Evolutionary conservation across 2,329 filamentous ascomycete genomes (phyloP), one percentile per base, ranked within the genome.

Genomic region (Neobulgaria alba): DNA sequence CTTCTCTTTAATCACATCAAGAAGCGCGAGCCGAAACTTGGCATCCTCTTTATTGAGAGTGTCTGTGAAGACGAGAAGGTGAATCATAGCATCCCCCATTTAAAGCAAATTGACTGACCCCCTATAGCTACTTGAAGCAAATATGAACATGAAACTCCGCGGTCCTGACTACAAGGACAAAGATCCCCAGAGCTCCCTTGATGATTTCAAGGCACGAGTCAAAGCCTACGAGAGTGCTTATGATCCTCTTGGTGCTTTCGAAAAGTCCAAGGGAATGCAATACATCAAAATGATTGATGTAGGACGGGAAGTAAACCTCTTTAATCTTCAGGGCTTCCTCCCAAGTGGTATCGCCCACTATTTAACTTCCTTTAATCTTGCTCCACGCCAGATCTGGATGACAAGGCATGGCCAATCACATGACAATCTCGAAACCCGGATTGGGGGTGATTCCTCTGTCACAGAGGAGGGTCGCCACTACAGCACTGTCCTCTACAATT

Each of bases 281-380:
- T 98, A 94, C 59, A 93, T 98, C 33, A 51, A 86, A 69, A 95
- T 96, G 84, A 86, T 96, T 50, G 92, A 98, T 61, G 92, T 98
- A 2, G 92, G 92, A 31, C 79, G 90, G 46, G 98, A 98, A 63
- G 75, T 96, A 46, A 79, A 96, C 32, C 85, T 90, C 34, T 85
- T 94, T 60, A 85, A 92, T 47, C 79, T 95, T 46, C 83, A 83
- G 51, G 92, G 92, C 4, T 98, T 98, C 62, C 71, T 98, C 36
- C 88, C 88, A 42, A 85, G 85, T 29, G 86, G 92, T 48, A 92
- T 94, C 41, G 88, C 92, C 42, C 94, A 89, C 50, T 98, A 96
- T 57, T 73, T 98, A 8, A 83, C 92, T 33, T 96, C 94, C 54
- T 98, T 98, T 71, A 96, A 98, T 55, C 74, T 98, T 12, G 86